phyloP scores from a whole-genome alignment of 805 yeast species.

The Monosporozyma servazzii region DNA sequence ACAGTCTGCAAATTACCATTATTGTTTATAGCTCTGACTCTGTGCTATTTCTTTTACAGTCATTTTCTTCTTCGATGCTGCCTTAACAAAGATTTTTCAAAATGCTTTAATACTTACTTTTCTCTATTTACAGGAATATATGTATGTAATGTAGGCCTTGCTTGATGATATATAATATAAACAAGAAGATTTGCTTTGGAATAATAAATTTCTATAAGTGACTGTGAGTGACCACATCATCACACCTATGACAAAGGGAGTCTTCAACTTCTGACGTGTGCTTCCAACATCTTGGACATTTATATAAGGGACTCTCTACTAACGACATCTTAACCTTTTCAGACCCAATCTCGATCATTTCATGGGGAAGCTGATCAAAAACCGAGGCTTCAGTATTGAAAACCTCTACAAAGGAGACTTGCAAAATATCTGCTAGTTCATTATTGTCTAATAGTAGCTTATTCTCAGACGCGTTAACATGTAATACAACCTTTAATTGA shows the following conservation, averaged over 20 bases:
- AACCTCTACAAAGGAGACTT: slow-evolving; percentile 48
- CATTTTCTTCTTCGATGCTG: background rate
- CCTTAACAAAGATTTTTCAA: background rate
- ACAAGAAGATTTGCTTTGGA: slow-evolving; percentile 7
- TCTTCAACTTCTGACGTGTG: slow-evolving; percentile 44
- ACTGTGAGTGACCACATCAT: slow-evolving; percentile 18
- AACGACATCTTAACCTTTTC: slow-evolving; percentile 31
- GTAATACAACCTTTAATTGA: background rate
- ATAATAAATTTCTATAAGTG: background rate
- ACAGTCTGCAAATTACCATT: background rate
- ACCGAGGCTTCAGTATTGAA: slow-evolving; percentile 2
- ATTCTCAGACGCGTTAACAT: background rate
- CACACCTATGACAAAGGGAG: slow-evolving; percentile 60
- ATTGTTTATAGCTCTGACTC: background rate
- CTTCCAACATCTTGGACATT: slow-evolving; percentile 97
- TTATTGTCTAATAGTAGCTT: slow-evolving; percentile 3
- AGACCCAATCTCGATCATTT: background rate
- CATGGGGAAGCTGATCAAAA: background rate
- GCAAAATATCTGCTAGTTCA: slow-evolving; percentile 48
- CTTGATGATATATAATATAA: background rate
- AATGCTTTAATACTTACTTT: background rate
- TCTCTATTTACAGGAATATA: background rate
- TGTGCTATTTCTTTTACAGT: background rate
- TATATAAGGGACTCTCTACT: slow-evolving; percentile 33
- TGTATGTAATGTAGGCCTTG: background rate